Base-by-base conservation (phyloP, 164 flowering plant genomes). In the Taxillus chinensis region DNA sequence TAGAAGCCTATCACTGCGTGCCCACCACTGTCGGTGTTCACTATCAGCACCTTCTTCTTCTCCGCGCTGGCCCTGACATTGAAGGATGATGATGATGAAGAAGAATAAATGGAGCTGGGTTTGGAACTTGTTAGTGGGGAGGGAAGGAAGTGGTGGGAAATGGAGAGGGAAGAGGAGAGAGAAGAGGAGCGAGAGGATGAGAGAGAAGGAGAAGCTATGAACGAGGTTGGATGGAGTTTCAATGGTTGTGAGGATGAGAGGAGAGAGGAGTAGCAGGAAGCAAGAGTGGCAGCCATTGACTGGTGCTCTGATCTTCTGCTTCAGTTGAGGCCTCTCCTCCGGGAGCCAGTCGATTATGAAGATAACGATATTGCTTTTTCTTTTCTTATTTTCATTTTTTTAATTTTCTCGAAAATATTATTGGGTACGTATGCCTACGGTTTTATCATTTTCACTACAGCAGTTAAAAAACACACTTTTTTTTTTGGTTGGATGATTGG, bases 1-100 rank as follows among this genome's bases (percentile, higher is more conserved):
- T 87, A 87, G 69, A 93, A 93, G 1, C 99, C 99, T 49, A 93
- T 93, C 39, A 93, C 80, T 3, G 99, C 90, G 67, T 93, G 99
- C 37, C 91, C 99, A 13, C 99, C 97, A 55, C 93, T 83, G 83
- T 90, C 82, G 12, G 99, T 80, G 70, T 90, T 93, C 17, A 93
- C 79, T 53, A 93, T 87, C 15, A 93, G 89, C 49, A 93, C 97
- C 51, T 83, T 85, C 81, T 86, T 93, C 82, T 93, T 93, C 12
- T 65, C 74, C 5, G 73, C 64, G 50, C 68, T 70, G 40, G 85
- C 89, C 61, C 56, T 73, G 52, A 85, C 73, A 3, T 55, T 71
- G 57, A 82, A 84, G 46, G 79, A 57, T 55, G 79, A 71, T 27
- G 27, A 27, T 27, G 27, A 27, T 27, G 27, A 27, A 27, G 27